A percentile compares a stretch with the other conserved stretches of the same genome.
Conservation (phyloP, 331 rosid genomes). For the Saraca asoca region DNA sequence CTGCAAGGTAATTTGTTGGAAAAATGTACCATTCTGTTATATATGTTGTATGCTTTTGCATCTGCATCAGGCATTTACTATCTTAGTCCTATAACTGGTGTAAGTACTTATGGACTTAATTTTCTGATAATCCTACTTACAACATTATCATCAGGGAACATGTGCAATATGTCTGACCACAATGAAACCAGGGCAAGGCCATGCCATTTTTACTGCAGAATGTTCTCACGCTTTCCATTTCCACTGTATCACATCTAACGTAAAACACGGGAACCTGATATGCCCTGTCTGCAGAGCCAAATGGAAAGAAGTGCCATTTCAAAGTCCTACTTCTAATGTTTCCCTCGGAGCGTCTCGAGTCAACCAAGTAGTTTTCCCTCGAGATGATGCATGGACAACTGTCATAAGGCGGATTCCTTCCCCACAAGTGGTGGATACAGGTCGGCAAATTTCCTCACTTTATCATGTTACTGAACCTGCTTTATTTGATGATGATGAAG, state of each 20-base stretch:
- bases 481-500: slow-evolving; percentile 80
- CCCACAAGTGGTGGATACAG: slow-evolving; percentile 42
- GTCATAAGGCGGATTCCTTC: slow-evolving; percentile 61
- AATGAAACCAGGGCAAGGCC: slow-evolving; percentile 79
- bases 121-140: slow-evolving; percentile 38
- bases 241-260: slow-evolving; percentile 90
- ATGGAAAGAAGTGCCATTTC: slow-evolving; percentile 94
- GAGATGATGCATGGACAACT: slow-evolving; percentile 55
- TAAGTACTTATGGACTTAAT: slow-evolving; percentile 8
- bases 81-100: too few relatives aligned
- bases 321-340: slow-evolving; percentile 54
- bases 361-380: slow-evolving; percentile 52
- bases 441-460: slow-evolving; percentile 44
- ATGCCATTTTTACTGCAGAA: slow-evolving; percentile 96
- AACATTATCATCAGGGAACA: slow-evolving; percentile 50
- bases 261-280: slow-evolving; percentile 78
- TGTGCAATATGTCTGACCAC: slow-evolving; percentile 86
- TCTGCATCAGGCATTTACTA: slow-evolving; percentile 11
- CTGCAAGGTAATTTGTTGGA: slow-evolving; percentile 15
- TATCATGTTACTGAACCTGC: slow-evolving; percentile 56
- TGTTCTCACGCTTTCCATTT: slow-evolving; percentile 96
- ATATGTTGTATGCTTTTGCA: not conserved
- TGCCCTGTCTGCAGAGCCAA: slow-evolving; percentile 95
- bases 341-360: slow-evolving; percentile 50
- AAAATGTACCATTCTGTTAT: slow-evolving; percentile 5